phyloP scores from a whole-genome alignment of 2,329 filamentous ascomycete species.

The Fusarium illudens region DNA sequence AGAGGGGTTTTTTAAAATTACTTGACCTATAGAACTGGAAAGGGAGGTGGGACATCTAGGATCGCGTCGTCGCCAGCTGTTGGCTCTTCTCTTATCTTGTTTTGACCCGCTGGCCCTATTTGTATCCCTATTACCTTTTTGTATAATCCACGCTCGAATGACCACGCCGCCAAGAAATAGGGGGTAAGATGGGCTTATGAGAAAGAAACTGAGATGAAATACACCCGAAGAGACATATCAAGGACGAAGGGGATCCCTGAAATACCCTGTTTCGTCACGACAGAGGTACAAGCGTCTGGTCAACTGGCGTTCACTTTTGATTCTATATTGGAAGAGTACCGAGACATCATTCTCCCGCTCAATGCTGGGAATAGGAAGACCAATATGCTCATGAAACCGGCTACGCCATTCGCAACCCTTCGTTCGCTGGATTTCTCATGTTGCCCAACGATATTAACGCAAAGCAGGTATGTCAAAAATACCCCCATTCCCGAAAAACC shows the following conservation, averaged over 20 bases:
- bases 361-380: constrained; percentile 41
- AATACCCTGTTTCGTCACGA: background rate
- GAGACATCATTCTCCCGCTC: constrained; percentile 27
- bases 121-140: background rate
- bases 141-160: constrained; percentile 1
- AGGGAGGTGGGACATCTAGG: background rate
- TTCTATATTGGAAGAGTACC: constrained; percentile 33
- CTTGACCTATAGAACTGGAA: constrained; percentile 21
- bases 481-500: constrained; percentile 34
- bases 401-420: constrained; percentile 50
- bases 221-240: background rate
- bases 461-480: constrained; percentile 43
- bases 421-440: constrained; percentile 41
- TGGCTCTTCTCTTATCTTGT: background rate
- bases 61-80: background rate
- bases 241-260: background rate
- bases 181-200: background rate
- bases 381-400: constrained; percentile 48
- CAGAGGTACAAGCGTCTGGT: background rate
- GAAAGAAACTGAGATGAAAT: background rate
- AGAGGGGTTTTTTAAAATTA: constrained; percentile 13
- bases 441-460: constrained; percentile 47
- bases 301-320: constrained; percentile 31
- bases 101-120: background rate
- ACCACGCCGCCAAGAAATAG: background rate